These are phyloP conservation scores for Penicillium sp. DNA, from an alignment of 2,329 filamentous ascomycete genomes.

Conservation along the genomic window DNA sequence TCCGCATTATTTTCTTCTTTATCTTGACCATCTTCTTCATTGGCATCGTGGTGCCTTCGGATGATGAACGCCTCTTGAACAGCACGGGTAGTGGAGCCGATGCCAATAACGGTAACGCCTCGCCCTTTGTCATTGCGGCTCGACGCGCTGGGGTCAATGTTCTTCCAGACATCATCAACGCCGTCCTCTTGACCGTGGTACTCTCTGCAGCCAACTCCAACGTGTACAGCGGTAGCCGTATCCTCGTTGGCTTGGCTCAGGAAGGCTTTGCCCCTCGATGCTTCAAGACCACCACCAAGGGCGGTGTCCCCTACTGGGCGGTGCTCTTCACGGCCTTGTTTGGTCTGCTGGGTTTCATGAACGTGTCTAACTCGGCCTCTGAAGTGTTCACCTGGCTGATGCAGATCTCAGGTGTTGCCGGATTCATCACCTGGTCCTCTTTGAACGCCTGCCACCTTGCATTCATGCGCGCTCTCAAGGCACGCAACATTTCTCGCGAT, in stretches of 20 bases:
- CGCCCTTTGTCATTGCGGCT: constrained; percentile 44
- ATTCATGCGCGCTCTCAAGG: constrained; percentile 59
- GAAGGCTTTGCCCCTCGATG: constrained; percentile 44
- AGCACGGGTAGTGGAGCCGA: constrained; percentile 13
- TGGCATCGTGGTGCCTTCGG: constrained; percentile 66
- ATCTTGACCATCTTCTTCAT: constrained; percentile 57
- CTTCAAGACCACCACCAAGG: constrained; percentile 41
- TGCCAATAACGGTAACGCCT: constrained; percentile 28
- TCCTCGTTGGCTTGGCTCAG: constrained; percentile 63
- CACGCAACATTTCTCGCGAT: constrained; percentile 57
- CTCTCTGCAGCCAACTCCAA: constrained; percentile 43
- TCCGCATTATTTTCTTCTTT: constrained; percentile 64
- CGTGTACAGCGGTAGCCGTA: constrained; percentile 56
- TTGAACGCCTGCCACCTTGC: constrained; percentile 57
- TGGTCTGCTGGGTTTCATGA: constrained; percentile 67
- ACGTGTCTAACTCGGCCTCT: constrained; percentile 60
- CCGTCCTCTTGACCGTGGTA: constrained; percentile 40
- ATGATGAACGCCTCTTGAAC: constrained; percentile 54
- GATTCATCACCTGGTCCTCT: constrained; percentile 36
- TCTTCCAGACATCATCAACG: constrained; percentile 41
- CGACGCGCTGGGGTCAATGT: constrained; percentile 33
- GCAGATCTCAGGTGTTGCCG: constrained; percentile 34
- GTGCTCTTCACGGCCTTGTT: constrained; percentile 49
- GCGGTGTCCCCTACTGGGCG: constrained; percentile 44
- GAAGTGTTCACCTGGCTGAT: constrained; percentile 52